Evolutionary conservation across 345 rosid species (phyloP).

Genomic region (Citropsis articulata): DNA sequence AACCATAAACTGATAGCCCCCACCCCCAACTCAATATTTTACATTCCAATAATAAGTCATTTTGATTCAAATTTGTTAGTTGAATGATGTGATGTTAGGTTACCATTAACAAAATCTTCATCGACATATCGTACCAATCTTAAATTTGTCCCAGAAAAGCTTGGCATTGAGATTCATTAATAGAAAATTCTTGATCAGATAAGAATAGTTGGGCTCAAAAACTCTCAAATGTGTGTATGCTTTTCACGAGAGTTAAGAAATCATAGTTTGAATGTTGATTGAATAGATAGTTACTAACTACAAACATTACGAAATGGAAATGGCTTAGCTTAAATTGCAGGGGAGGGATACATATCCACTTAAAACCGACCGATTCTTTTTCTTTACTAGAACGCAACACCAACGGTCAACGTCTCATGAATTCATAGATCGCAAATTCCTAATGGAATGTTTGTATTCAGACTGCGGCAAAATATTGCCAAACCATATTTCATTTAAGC

Average conservation of each 20-base stretch:
- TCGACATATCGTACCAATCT: neutral
- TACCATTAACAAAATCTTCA: neutral
- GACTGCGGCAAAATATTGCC: neutral
- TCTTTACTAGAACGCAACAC: slow-evolving; percentile 8
- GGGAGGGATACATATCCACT: neutral
- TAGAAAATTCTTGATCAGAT: neutral
- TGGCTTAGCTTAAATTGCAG: slow-evolving; percentile 5
- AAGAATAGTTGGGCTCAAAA: neutral
- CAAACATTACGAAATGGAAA: neutral
- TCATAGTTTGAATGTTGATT: neutral
- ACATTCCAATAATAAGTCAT: too few relatives aligned
- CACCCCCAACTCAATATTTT: too few relatives aligned
- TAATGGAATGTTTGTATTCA: neutral
- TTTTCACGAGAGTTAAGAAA: slow-evolving; percentile 24
- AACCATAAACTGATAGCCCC: neutral
- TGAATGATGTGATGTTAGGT: slow-evolving; percentile 19
- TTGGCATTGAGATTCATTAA: neutral
- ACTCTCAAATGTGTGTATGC: neutral
- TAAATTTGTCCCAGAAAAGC: neutral
- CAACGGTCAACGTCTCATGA: neutral
- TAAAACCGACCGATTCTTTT: neutral
- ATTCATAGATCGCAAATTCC: neutral
- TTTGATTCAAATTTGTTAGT: slow-evolving; percentile 5
- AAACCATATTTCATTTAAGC: too few relatives aligned
- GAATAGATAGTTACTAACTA: neutral